Conservation (phyloP, 139 green algal genomes). For the Tetraselmis chui region DNA sequence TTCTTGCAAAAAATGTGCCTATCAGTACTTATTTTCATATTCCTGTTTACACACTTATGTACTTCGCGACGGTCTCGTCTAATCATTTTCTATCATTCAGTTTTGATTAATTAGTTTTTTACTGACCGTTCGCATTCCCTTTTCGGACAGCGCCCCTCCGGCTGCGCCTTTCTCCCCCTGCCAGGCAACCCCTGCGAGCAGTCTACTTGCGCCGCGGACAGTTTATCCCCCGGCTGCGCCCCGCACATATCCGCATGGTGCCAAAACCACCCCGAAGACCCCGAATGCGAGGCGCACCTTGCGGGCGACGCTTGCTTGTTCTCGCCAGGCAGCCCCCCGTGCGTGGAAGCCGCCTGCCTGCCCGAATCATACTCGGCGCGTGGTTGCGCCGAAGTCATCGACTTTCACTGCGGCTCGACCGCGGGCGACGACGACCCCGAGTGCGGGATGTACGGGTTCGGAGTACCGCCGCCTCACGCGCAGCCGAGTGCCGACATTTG, state of each 20-base stretch:
- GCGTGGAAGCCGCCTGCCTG: background rate
- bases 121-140: too few relatives aligned
- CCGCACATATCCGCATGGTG: background rate
- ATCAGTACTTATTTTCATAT: too few relatives aligned
- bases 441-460: background rate
- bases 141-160: background rate
- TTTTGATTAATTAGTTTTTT: too few relatives aligned
- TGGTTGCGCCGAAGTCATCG: background rate
- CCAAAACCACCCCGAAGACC: background rate
- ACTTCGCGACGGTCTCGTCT: too few relatives aligned
- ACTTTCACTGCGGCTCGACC: background rate
- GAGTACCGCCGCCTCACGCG: background rate
- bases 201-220: slow-evolving; percentile 1
- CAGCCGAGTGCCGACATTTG: background rate
- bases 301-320: slow-evolving; percentile 9
- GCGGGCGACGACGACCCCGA: background rate
- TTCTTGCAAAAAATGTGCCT: too few relatives aligned
- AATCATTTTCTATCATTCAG: too few relatives aligned
- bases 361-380: background rate
- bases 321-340: background rate
- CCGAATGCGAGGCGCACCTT: slow-evolving; percentile 5
- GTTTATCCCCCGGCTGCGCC: background rate
- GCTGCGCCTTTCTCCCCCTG: background rate
- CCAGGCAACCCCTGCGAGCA: slow-evolving; percentile 1
- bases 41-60: too few relatives aligned